Base-by-base conservation (phyloP, 495 filamentous ascomycete species). In the Glonium stellatum region DNA sequence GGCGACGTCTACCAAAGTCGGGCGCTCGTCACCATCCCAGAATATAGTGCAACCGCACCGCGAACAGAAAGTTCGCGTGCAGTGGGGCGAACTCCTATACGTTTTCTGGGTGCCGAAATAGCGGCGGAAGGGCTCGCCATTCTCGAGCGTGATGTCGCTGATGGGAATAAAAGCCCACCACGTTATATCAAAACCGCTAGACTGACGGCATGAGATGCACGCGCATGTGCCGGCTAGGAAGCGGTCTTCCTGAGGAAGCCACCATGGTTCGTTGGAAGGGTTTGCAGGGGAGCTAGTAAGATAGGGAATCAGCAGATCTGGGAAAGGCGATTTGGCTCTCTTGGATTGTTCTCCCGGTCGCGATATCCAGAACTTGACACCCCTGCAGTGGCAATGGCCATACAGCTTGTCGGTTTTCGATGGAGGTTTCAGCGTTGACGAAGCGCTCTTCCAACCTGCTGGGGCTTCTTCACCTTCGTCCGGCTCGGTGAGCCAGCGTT, bases 161-260 rank as follows among this genome's bases (percentile, higher is more conserved):
- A 78, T 78, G 4, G 85, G 85, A 15, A 88, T 70, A 60, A 88
- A 89, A 0, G 82, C 78, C 85, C 87, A 90, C 9, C 77, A 69
- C 60, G 87, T 83, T 53, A 86, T 80, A 49, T 88, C 85, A 37
- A 84, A 85, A 2, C 87, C 87, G 4, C 80, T 79, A 4, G 73
- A 70, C 10, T 82, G 69, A 25, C 86, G 80, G 70, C 87, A 90
- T 1, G 80, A 80, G 4, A 67, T 71, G 69, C 87, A 89, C 0
- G 78, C 76, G 67, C 87, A 89, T n/a, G 80, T 79, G 4, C 84
- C 85, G 9, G 84, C 80, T 1, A 86, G 72, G 70, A 83, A 89
- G 48, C 75, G 79, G n/a, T 64, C 31, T 70, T 63, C 42, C 60
- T 63, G 1, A 61, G 69, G 69, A 3, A 84, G 67, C 78, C 79